Base-by-base conservation (phyloP, 2,329 filamentous ascomycete genomes). In the Penicillium sp. region DNA sequence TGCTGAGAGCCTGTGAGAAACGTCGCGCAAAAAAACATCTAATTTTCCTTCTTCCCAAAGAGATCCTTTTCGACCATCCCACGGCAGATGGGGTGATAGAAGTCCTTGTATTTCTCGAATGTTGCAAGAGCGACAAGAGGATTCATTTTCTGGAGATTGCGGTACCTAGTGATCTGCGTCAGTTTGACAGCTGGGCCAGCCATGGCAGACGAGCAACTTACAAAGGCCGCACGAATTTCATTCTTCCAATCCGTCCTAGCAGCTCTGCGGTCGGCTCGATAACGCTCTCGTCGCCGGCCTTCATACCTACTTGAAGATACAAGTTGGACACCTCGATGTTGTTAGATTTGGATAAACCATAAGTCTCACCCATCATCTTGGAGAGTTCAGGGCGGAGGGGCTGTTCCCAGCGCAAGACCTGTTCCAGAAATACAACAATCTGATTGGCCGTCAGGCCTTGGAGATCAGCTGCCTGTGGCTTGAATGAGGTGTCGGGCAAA, bases 191-290 rank as follows among this genome's bases (percentile, higher is more conserved):
- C 14, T 11, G 14, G 14, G 26, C 8, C 16, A 9, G 6, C 11
- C 7, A 23, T n/a, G 9, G 16, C 19, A 19, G 19, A 11, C 17
- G 33, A 15, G 29, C 3, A 26, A 51, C 65, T 59, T 63, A 96
- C 59, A 97, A 69, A 15, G 91, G 88, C 33, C 91, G 76, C 43
- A 97, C 91, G 66, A 91, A 97, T 77, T 97, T 97, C 93, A 98
- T 97, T 41, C 93, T 76, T 9, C 93, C 93, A 16, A 96, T 89
- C 36, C 77, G 76, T 20, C 87, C 86, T 26, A 97, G 73, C 39
- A 96, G 72, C 43, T 86, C 79, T 1, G 84, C 81, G 0, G 87
- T 80, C 1, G 83, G 83, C 44, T 79, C 62, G 57, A 91, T 87
- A 25, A 85, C 79, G 41, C 74, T 78, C 36, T 76, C 66, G 55